Conservation (phyloP, 2,329 filamentous ascomycete genomes). For the Beauveria varroae region DNA sequence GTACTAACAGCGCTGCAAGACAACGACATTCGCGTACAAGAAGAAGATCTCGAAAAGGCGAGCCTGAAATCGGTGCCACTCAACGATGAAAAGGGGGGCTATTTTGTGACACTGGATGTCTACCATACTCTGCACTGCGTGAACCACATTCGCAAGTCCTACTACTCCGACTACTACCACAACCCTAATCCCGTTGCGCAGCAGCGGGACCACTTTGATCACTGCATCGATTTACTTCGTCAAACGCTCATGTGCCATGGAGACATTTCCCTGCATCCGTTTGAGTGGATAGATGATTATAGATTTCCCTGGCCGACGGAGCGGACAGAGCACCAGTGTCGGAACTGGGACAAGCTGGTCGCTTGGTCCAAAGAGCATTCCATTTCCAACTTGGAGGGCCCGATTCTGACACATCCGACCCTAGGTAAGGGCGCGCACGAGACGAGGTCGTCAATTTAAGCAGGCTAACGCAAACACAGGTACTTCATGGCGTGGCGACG, state of each 20-base stretch:
- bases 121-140: slow-evolving; percentile 13
- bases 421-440: background rate
- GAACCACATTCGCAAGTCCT: slow-evolving; percentile 12
- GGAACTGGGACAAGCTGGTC: slow-evolving; percentile 12
- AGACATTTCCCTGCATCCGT: slow-evolving; percentile 11
- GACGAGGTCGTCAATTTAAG: background rate
- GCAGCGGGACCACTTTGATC: slow-evolving; percentile 13
- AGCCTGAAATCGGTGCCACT: slow-evolving; percentile 9
- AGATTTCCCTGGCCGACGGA: slow-evolving; percentile 8
- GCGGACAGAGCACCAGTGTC: slow-evolving; percentile 11
- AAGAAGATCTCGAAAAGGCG: slow-evolving; percentile 10
- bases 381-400: background rate
- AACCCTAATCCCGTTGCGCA: slow-evolving; percentile 12
- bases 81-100: slow-evolving; percentile 12
- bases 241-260: slow-evolving; percentile 16
- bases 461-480: background rate
- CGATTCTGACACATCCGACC: slow-evolving; percentile 2
- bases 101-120: slow-evolving; percentile 12
- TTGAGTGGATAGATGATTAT: slow-evolving; percentile 12
- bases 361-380: slow-evolving; percentile 3
- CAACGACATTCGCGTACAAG: slow-evolving; percentile 8
- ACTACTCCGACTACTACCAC: slow-evolving; percentile 13
- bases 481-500: background rate
- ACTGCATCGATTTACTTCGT: slow-evolving; percentile 15
- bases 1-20: background rate